Conservation (phyloP, 805 yeast species). For the Lipomyces yamadae region DNA sequence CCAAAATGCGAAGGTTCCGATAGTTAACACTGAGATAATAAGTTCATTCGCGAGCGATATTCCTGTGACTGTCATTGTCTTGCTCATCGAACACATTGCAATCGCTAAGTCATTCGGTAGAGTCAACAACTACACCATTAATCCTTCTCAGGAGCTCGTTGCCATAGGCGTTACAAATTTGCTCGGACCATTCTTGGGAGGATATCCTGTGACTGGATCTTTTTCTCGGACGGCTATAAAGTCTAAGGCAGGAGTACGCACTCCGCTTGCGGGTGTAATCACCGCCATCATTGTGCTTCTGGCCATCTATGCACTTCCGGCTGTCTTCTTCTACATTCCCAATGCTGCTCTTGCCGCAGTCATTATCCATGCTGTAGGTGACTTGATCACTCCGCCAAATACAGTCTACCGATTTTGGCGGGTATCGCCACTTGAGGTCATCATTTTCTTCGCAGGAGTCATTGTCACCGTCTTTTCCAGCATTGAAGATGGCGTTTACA, state of each 20-base stretch:
- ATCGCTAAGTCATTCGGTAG: neutral
- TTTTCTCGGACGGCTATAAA: neutral
- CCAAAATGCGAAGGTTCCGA: neutral
- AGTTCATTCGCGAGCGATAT: neutral
- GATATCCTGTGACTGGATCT: neutral
- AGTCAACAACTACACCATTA: neutral
- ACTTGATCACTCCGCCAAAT: neutral
- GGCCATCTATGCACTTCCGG: neutral
- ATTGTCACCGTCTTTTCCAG: neutral
- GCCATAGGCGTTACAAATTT: neutral
- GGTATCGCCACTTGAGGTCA: neutral
- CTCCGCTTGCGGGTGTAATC: neutral
- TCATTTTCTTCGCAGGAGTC: neutral
- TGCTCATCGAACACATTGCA: neutral
- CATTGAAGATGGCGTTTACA: neutral
- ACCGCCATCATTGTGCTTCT: neutral
- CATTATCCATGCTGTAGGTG: neutral
- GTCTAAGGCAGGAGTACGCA: neutral
- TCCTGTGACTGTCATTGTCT: neutral
- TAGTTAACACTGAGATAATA: neutral
- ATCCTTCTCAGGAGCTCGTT: neutral
- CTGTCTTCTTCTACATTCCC: slow-evolving; percentile 1
- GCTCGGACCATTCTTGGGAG: neutral
- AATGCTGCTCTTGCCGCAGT: neutral
- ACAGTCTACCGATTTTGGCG: neutral